phyloP scores from a whole-genome alignment of 2,329 filamentous ascomycete species.

The Cryoendolithus antarcticus region DNA sequence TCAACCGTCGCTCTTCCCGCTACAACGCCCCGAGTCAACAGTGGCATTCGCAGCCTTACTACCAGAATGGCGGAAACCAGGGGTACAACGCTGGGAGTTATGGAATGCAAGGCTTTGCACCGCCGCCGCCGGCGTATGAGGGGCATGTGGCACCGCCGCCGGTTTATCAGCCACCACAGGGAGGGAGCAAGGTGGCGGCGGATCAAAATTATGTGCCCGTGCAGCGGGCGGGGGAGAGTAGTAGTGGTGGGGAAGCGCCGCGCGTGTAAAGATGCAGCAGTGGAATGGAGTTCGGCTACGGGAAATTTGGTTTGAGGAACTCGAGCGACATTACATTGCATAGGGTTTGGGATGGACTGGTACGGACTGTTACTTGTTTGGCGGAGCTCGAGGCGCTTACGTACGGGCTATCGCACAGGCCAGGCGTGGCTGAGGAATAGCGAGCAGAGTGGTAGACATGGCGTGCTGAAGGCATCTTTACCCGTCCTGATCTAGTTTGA shows the following conservation, averaged over 20 bases:
- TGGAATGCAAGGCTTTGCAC: conserved; percentile 16
- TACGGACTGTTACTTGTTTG: no score
- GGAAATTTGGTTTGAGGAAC: no score
- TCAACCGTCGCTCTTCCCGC: conserved; percentile 9
- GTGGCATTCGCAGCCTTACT: conserved; percentile 10
- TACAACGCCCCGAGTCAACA: conserved; percentile 9
- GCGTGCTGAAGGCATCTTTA: no score
- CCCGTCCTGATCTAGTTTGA: no score
- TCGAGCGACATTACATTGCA: no score
- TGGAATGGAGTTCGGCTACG: no score
- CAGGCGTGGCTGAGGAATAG: no score
- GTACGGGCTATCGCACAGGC: no score
- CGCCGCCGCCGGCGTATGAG: conserved; percentile 24
- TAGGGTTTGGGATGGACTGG: no score
- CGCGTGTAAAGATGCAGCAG: not conserved
- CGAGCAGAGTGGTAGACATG: no score
- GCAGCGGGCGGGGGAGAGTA: conserved; percentile 9
- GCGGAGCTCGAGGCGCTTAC: no score
- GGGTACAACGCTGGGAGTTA: conserved; percentile 8
- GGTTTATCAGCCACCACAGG: conserved; percentile 23
- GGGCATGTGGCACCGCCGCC: conserved; percentile 20
- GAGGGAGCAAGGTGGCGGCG: conserved; percentile 22
- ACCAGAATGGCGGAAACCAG: conserved; percentile 7
- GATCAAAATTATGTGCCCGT: conserved; percentile 18
- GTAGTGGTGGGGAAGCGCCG: conserved; percentile 8